Percentiles rank a stretch among this genome's conserved stretches.
These are phyloP conservation scores for Rhizopus delemar DNA, from an alignment of 371 early-diverging fungal species.

Conservation along the genomic window DNA sequence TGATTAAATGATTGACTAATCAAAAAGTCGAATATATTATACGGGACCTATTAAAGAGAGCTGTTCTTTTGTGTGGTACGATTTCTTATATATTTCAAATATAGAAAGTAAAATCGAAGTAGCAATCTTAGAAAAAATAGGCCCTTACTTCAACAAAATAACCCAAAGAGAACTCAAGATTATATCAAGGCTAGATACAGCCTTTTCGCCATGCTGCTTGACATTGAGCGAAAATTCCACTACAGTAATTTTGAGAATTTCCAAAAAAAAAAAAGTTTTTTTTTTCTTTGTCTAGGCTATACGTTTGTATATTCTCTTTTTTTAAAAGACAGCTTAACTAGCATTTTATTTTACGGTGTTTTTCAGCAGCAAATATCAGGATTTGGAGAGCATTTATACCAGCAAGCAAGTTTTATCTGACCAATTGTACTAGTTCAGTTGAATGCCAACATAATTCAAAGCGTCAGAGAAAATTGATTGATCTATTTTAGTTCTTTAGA, in stretches of 20 bases:
- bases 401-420: constrained; percentile 23
- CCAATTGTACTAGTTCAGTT: constrained; percentile 21
- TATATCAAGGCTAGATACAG: constrained; percentile 28
- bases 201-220: constrained; percentile 23
- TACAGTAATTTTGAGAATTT: constrained; percentile 22
- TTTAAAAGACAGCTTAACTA: constrained; percentile 21
- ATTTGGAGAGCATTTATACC: constrained; percentile 24
- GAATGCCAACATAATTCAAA: constrained; percentile 24
- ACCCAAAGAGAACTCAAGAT: constrained; percentile 24
- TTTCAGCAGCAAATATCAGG: constrained; percentile 26
- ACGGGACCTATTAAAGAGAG: too few species aligned
- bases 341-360: constrained; percentile 24
- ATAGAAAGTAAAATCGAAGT: constrained; percentile 19
- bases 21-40: too few species aligned
- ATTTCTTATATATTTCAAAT: too few species aligned
- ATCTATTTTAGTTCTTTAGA: constrained; percentile 25
- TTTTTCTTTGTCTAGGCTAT: constrained; percentile 26
- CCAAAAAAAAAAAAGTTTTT: too few species aligned
- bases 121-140: constrained; percentile 26
- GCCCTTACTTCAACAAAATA: constrained; percentile 18
- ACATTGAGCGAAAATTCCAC: constrained; percentile 17
- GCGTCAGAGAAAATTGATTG: constrained; percentile 25
- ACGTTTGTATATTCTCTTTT: constrained; percentile 28
- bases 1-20: too few species aligned
- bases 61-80: too few species aligned